These are phyloP conservation scores for Globisporangium takayamanum DNA, from an alignment of 352 stramenopile genomes.

Conservation along the genomic window DNA sequence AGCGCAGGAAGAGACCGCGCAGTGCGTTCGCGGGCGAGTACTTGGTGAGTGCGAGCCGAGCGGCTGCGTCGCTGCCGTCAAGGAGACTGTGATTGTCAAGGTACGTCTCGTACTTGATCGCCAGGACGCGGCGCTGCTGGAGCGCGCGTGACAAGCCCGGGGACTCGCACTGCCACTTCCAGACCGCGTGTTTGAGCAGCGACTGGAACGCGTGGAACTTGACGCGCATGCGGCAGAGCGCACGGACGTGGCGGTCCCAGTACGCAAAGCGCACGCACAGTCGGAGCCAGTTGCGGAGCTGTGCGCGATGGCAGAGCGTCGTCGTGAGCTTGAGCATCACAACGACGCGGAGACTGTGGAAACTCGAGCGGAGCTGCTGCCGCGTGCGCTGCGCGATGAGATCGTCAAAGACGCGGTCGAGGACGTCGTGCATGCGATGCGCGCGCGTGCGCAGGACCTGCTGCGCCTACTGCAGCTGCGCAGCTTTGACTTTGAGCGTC, in stretches of 20 bases:
- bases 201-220: constrained; percentile 40
- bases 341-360: constrained; percentile 41
- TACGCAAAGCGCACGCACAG: constrained; percentile 46
- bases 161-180: constrained; percentile 49
- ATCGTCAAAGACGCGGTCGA: constrained; percentile 55
- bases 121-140: constrained; percentile 24
- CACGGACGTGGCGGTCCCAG: constrained; percentile 38
- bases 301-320: constrained; percentile 32
- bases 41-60: constrained; percentile 30
- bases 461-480: constrained; percentile 39
- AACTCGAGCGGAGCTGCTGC: constrained; percentile 45
- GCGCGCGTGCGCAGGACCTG: constrained; percentile 42
- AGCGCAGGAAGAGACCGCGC: constrained; percentile 40
- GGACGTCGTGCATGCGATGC: constrained; percentile 50
- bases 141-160: constrained; percentile 28
- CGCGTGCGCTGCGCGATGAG: constrained; percentile 33
- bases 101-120: constrained; percentile 37
- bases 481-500: constrained; percentile 41
- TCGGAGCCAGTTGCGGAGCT: constrained; percentile 59
- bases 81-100: constrained; percentile 24
- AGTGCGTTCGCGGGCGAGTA: constrained; percentile 42
- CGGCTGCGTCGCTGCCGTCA: constrained; percentile 24
- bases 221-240: constrained; percentile 29
- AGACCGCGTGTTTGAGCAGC: constrained; percentile 36
- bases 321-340: constrained; percentile 42